phyloP scores from a whole-genome alignment of 805 yeast genomes.

The Ogataea pini region DNA sequence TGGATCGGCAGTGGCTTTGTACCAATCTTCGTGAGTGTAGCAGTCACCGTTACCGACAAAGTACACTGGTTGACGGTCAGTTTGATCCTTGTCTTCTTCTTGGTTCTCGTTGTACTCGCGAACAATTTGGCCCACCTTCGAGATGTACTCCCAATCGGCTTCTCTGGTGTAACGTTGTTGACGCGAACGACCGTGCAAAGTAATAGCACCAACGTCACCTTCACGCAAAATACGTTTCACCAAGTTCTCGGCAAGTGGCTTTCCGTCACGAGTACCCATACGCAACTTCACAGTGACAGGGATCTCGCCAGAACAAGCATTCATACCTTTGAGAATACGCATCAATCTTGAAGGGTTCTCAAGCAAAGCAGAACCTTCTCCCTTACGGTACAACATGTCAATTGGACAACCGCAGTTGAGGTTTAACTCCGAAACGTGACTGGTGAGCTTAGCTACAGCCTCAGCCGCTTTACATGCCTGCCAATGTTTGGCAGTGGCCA shows the following conservation, averaged over 20 bases:
- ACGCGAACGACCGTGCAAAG: slow-evolving; percentile 94
- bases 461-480: slow-evolving; percentile 94
- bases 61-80: slow-evolving; percentile 65
- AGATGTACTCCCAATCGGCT: slow-evolving; percentile 92
- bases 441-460: slow-evolving; percentile 57
- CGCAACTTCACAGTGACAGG: slow-evolving; percentile 92
- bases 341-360: slow-evolving; percentile 83
- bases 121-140: slow-evolving; percentile 68
- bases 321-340: slow-evolving; percentile 85
- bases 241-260: slow-evolving; percentile 82
- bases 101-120: slow-evolving; percentile 56
- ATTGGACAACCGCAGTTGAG: slow-evolving; percentile 98
- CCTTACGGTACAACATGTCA: slow-evolving; percentile 88
- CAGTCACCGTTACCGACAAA: slow-evolving; percentile 96
- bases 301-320: slow-evolving; percentile 80
- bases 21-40: slow-evolving; percentile 86
- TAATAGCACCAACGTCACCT: slow-evolving; percentile 84
- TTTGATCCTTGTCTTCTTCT: slow-evolving; percentile 58
- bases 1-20: slow-evolving; percentile 59
- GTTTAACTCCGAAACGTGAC: slow-evolving; percentile 76
- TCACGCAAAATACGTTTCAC: slow-evolving; percentile 72
- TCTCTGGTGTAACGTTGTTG: slow-evolving; percentile 90
- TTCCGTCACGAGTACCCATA: slow-evolving; percentile 83
- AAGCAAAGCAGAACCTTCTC: slow-evolving; percentile 92
- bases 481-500: slow-evolving; percentile 91